Base-by-base conservation (phyloP, 108 stramenopile genomes). In the Cyclotella atomus region DNA sequence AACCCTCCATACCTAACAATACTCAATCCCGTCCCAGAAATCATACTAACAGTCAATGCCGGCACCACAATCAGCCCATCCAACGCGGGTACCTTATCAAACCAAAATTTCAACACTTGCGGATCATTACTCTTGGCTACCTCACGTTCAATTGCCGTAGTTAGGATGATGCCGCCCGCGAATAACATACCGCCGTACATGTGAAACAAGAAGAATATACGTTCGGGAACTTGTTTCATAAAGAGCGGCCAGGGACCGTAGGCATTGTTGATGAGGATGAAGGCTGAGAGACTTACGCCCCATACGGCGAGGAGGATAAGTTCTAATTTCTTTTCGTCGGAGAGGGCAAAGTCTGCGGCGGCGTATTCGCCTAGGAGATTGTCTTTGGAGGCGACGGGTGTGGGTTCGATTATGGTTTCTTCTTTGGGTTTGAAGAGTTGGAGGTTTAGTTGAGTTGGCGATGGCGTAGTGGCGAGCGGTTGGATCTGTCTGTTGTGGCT, bases 171-270 rank as follows among this genome's bases (percentile, higher is more conserved):
- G 17, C 82, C 79, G 3, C 86, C 87, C 0, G 84, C 87, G 35
- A 88, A 88, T 3, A 88, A 53, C 87, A 88, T 88, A 0, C 87
- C 81, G 16, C 81, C 83, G 25, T 85, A 65, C 77, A 83, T 79
- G 67, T 88, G 87, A 36, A 32, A 50, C 5, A 88, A 70, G 53
- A 88, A 85, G 59, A 76, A 84, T 20, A 70, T 29, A 0, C 84
- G 71, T 32, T 88, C 81, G 9, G 84, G 84, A 3, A 88, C 69
- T 0, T 45, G 7, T 29, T 76, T 79, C 72, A 85, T 79, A 47
- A 74, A 45, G n/a, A 72, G 41, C 0, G 87, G 87, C 78, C 77
- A 87, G 15, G 87, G 87, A 47, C 87, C 85, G 54, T 47, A 57
- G 52, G 73, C 77, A 36, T 85, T 84, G 46, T 86, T 86, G 38